Conservation (phyloP, 2,329 filamentous ascomycete species). For the Falciphora oryzae region DNA sequence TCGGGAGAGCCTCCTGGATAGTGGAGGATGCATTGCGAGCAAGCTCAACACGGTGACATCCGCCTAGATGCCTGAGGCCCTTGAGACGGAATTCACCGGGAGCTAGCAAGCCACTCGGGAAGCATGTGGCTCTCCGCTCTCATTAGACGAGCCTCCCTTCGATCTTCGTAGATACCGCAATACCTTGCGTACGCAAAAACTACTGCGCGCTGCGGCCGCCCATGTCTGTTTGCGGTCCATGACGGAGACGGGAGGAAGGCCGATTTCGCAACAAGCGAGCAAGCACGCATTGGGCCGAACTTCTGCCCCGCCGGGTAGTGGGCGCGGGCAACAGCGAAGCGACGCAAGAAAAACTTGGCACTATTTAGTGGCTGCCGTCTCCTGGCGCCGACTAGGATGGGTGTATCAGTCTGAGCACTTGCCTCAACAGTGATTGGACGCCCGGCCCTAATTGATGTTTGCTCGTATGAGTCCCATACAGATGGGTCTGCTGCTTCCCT, state of each 20-base stretch:
- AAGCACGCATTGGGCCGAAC: neutral
- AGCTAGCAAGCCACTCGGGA: neutral
- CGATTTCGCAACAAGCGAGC: neutral
- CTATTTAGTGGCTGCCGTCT: neutral
- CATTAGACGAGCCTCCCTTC: neutral
- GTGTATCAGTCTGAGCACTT: neutral
- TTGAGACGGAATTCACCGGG: neutral
- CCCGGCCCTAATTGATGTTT: neutral
- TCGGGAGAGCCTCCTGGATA: neutral
- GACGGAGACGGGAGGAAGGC: neutral
- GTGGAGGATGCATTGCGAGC: no score
- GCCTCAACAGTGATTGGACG: neutral
- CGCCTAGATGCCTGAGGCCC: no score
- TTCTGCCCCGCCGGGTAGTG: neutral
- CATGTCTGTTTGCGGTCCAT: neutral
- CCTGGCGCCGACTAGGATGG: neutral
- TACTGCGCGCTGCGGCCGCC: no score
- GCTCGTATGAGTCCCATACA: neutral
- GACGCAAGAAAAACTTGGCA: neutral
- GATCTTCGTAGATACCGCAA: neutral
- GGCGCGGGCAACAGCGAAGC: neutral
- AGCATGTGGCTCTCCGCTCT: neutral
- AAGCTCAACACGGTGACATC: no score
- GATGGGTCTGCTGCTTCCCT: neutral
- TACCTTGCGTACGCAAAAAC: neutral